These are phyloP conservation scores for Trichoderma koningii DNA, from an alignment of 2,329 filamentous ascomycete species.

Conservation along the genomic window DNA sequence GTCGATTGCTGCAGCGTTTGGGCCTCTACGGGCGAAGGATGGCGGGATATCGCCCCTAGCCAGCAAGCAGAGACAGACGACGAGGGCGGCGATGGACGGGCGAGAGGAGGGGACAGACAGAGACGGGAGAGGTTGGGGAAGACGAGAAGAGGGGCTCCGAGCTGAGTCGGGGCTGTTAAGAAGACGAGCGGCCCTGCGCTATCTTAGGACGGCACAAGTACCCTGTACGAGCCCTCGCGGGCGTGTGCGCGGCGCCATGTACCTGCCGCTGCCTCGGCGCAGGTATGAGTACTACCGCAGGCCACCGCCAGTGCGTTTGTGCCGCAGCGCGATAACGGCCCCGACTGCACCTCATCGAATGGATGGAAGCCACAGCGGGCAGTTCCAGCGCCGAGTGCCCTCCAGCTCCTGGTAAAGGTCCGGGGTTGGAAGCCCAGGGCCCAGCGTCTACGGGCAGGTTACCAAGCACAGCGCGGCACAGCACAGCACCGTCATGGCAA, in stretches of 20 bases:
- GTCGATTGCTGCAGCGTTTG: conserved; percentile 26
- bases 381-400: conserved; percentile 23
- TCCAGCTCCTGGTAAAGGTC: conserved; percentile 1
- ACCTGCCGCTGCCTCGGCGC: neutral
- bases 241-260: neutral
- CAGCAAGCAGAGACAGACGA: conserved; percentile 21
- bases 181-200: conserved; percentile 18
- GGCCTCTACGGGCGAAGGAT: conserved; percentile 24
- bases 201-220: neutral
- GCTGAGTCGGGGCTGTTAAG: neutral
- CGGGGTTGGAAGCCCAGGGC: neutral
- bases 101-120: neutral
- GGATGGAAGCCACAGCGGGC: conserved; percentile 5
- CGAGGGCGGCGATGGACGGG: conserved; percentile 12
- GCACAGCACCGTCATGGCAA: too few relatives aligned
- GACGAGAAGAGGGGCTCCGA: conserved; percentile 2
- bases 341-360: neutral
- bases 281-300: neutral
- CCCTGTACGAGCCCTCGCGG: neutral
- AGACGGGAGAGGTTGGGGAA: conserved; percentile 7
- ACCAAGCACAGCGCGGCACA: too few relatives aligned
- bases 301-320: neutral
- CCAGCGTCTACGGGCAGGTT: neutral
- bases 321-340: conserved; percentile 21
- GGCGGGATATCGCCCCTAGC: conserved; percentile 20